Conservation (phyloP, 495 filamentous ascomycete genomes). For the Hyaloscypha hepaticicola region DNA sequence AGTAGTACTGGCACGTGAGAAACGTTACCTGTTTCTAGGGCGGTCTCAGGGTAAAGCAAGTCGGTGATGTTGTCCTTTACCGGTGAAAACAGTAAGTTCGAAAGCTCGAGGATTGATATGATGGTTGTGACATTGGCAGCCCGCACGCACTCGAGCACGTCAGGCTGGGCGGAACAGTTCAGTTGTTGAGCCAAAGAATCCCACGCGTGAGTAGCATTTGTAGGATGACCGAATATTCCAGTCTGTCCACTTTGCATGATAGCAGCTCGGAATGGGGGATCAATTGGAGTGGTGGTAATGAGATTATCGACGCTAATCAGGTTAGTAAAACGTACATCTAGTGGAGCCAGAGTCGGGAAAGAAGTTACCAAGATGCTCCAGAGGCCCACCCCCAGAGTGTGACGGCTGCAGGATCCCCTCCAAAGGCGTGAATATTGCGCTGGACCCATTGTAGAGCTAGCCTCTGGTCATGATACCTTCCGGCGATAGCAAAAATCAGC, state of each 20-base stretch:
- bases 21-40: too few relatives aligned
- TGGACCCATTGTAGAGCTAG: constrained; percentile 45
- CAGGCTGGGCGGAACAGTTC: neutral
- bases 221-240: neutral
- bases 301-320: constrained; percentile 6
- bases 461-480: too few relatives aligned
- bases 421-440: constrained; percentile 43
- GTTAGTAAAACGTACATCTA: too few relatives aligned
- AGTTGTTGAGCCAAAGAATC: neutral
- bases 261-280: constrained; percentile 16
- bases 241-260: constrained; percentile 9
- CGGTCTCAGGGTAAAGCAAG: too few relatives aligned
- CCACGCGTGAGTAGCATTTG: neutral
- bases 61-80: too few relatives aligned
- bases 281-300: neutral
- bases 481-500: too few relatives aligned
- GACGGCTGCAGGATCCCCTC: constrained; percentile 36
- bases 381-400: constrained; percentile 49
- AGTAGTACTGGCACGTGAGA: too few relatives aligned
- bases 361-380: constrained; percentile 53
- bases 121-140: too few relatives aligned
- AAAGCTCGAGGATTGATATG: too few relatives aligned
- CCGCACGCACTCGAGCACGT: too few relatives aligned
- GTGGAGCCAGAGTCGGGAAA: too few relatives aligned
- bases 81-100: too few relatives aligned